These are phyloP conservation scores for Calonectria multiphialidica DNA, from an alignment of 2,329 filamentous ascomycete genomes.

Conservation along the genomic window DNA sequence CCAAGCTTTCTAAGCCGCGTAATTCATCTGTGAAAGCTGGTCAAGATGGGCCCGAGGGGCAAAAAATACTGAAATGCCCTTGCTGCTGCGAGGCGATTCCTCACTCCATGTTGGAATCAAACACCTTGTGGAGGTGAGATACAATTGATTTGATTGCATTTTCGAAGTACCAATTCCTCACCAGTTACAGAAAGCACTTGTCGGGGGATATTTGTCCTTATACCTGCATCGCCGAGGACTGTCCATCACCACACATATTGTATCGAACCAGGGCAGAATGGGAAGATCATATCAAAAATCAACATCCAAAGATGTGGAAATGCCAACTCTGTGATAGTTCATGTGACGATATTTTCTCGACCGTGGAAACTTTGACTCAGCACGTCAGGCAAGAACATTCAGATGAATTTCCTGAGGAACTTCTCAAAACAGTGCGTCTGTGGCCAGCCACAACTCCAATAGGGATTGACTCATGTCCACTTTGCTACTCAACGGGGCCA, in stretches of 20 bases:
- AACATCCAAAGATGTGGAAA: conserved; percentile 8
- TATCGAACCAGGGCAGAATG: conserved; percentile 11
- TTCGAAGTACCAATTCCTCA: neutral
- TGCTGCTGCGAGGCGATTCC: conserved; percentile 22
- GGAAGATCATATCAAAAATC: conserved; percentile 8
- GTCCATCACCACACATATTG: conserved; percentile 10
- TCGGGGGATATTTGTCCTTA: conserved; percentile 21
- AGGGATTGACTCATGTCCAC: too few relatives aligned
- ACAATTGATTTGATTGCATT: neutral
- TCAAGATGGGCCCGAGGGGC: neutral
- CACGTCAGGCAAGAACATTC: too few relatives aligned
- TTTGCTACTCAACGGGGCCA: too few relatives aligned
- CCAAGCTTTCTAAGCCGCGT: neutral
- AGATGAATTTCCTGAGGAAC: too few relatives aligned
- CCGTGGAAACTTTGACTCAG: too few relatives aligned
- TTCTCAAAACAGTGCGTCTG: too few relatives aligned
- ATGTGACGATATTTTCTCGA: too few relatives aligned
- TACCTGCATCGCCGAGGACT: conserved; percentile 27
- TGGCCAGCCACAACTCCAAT: too few relatives aligned
- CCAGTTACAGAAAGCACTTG: conserved; percentile 15
- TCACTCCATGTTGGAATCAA: neutral
- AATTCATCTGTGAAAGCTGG: neutral
- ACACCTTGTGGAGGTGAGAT: conserved; percentile 3
- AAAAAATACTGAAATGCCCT: conserved; percentile 15
- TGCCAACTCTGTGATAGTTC: conserved; percentile 12